Evolutionary conservation across 2,329 filamentous ascomycete species (phyloP), one percentile per base, ranked within the genome.

Genomic region (Coniochaeta sp.): DNA sequence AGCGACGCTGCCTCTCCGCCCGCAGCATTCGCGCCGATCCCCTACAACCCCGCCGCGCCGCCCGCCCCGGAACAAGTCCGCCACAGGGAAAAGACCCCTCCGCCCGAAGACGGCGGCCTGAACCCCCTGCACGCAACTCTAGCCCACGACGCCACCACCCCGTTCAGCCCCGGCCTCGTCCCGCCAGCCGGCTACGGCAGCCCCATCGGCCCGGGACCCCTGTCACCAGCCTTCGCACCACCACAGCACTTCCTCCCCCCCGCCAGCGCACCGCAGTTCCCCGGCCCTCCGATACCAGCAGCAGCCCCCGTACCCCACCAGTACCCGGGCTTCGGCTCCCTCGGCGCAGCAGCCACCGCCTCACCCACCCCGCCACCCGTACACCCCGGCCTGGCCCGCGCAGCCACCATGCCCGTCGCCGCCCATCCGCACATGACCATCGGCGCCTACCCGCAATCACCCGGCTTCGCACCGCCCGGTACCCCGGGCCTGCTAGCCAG

Each of bases 31-130:
- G 78, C 74, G 8, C 87, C 88, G 0, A 85, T 90, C 76, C 83
- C 88, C 2, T 93, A 93, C 70, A 93, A 93, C 69, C 90, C 90
- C 3, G 89, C 90, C 0, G 89, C 89, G 1, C 90, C 90, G 5
- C 81, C 89, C 0, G 88, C 89, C 0, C 89, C 89, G 0, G 89
- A 93, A 71, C 79, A 83, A 24, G 85, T 92, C 58, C 78, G 81
- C 22, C 84, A 90, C 70, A 82, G 90, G 56, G 90, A 93, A 72
- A 92, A 92, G 79, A 93, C 90, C 0, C 90, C 89, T 1, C 89
- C 90, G 4, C 88, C 88, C 3, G 83, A 87, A 36, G 89, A 92
- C 66, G 84, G 79, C 43, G 82, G 79, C 14, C 75, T 79, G 2
- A 82, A 86, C 65, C 85, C 84, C 3, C 73, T 88, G 24, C 79